Percentiles rank a stretch among this genome's conserved stretches.
Evolutionary conservation across 495 filamentous ascomycete genomes (phyloP).

Genomic region (Neurospora sp.): DNA sequence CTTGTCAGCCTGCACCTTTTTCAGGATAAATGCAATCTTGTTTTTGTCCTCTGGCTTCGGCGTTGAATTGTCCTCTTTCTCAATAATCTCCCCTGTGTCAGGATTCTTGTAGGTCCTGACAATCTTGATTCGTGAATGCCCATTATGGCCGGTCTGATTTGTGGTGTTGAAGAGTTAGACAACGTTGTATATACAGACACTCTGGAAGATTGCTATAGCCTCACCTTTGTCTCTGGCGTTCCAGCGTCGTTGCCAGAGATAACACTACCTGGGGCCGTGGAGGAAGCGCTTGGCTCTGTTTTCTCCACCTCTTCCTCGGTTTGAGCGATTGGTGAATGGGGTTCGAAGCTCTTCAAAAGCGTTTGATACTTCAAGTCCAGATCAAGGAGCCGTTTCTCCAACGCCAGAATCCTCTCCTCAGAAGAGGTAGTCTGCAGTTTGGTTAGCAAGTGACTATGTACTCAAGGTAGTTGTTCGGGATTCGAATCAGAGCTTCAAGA

Average conservation of each 20-base stretch:
- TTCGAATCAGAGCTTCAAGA: neutral
- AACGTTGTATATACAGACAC: neutral
- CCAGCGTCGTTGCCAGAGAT: neutral
- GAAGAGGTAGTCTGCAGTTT: neutral
- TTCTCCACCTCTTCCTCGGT: neutral
- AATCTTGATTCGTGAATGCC: neutral
- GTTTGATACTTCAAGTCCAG: neutral
- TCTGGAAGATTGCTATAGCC: neutral
- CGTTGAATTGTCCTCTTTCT: constrained; percentile 1
- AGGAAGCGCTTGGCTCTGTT: neutral
- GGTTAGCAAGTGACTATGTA: neutral
- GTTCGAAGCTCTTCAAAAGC: neutral
- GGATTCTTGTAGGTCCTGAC: neutral
- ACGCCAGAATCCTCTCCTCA: neutral
- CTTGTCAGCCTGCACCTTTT: neutral
- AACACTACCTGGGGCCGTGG: neutral
- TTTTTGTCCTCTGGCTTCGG: constrained; percentile 17
- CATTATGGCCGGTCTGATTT: neutral
- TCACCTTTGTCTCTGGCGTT: neutral
- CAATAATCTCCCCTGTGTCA: neutral
- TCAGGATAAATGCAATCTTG: constrained; percentile 7
- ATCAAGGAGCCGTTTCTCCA: neutral
- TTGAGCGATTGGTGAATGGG: neutral
- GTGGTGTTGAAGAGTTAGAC: neutral
- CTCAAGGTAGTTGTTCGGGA: neutral